Base-by-base conservation (phyloP, 139 green algal genomes). In the Zygnema cylindricum region DNA sequence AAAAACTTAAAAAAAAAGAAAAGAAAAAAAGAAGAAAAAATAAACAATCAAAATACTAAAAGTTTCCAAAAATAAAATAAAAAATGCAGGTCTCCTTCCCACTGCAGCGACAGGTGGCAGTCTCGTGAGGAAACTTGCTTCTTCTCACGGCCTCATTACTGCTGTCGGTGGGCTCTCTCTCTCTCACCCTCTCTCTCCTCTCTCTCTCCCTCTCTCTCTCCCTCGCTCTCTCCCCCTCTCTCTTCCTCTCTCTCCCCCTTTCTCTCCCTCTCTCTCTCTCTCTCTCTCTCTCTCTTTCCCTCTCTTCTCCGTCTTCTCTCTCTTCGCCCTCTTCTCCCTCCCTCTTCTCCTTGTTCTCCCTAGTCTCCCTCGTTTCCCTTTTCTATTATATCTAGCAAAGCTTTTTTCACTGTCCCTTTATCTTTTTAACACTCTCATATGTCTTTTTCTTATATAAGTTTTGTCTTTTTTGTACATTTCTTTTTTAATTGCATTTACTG, bases 41-140 rank as follows among this genome's bases (percentile, higher is more conserved):
- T n/a, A n/a, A n/a, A n/a, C n/a, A n/a, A n/a, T n/a, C n/a, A n/a
- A n/a, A n/a, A n/a, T n/a, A n/a, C n/a, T n/a, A n/a, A n/a, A n/a
- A n/a, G n/a, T n/a, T n/a, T n/a, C n/a, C n/a, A n/a, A n/a, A n/a
- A n/a, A n/a, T n/a, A n/a, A n/a, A n/a, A n/a, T n/a, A n/a, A n/a
- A 23, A 49, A 41, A 55, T 83, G 84, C 84, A 88, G 84, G 73
- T 35, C 40, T 88, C 32, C 43, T 41, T 32, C 75, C 71, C 25
- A 89, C 84, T 36, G 7, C 71, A 23, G 84, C 11, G 75, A 89
- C 84, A 89, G 73, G 23, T 88, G 73, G 35, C 38, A 88, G 42
- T 22, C 36, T 88, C 32, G 73, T 88, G 36, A 36, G 38, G 1
- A 2, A 11, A 88, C 69, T 89, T 3, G 81, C 73, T 33, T 25